Conservation (phyloP, 2,329 filamentous ascomycete species). For the Dryadomyces sulphureus region DNA sequence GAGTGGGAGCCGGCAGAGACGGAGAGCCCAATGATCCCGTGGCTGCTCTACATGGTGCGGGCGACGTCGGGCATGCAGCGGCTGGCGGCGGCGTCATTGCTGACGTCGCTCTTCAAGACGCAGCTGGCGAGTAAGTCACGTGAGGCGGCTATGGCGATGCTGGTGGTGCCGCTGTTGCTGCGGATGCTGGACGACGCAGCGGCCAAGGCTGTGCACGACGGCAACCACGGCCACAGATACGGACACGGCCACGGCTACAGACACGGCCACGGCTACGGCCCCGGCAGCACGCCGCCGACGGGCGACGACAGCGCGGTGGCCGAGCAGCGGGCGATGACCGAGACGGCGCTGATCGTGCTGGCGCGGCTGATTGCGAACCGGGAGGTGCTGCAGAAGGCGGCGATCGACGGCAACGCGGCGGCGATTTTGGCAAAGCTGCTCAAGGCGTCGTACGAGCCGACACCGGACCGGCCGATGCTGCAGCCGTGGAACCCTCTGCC, state of each 20-base stretch:
- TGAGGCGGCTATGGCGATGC: conserved; percentile 47
- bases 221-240: neutral
- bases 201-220: conserved; percentile 6
- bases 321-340: conserved; percentile 39
- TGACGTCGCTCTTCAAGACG: conserved; percentile 54
- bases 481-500: conserved; percentile 22
- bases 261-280: neutral
- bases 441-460: conserved; percentile 34
- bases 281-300: neutral
- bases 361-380: conserved; percentile 68
- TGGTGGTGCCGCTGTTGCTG: conserved; percentile 58
- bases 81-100: conserved; percentile 53
- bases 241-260: neutral
- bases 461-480: conserved; percentile 17
- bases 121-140: conserved; percentile 50
- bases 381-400: conserved; percentile 65
- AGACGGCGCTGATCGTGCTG: conserved; percentile 60
- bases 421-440: conserved; percentile 32
- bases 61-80: conserved; percentile 41
- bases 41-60: conserved; percentile 53
- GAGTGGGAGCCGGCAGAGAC: conserved; percentile 33
- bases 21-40: conserved; percentile 59
- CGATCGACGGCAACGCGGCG: conserved; percentile 48
- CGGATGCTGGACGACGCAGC: conserved; percentile 29
- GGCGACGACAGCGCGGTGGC: conserved; percentile 23